Percentiles rank a stretch among this genome's conserved stretches.
Conservation (phyloP, 2,329 filamentous ascomycete species). For the Penicillium sp. region DNA sequence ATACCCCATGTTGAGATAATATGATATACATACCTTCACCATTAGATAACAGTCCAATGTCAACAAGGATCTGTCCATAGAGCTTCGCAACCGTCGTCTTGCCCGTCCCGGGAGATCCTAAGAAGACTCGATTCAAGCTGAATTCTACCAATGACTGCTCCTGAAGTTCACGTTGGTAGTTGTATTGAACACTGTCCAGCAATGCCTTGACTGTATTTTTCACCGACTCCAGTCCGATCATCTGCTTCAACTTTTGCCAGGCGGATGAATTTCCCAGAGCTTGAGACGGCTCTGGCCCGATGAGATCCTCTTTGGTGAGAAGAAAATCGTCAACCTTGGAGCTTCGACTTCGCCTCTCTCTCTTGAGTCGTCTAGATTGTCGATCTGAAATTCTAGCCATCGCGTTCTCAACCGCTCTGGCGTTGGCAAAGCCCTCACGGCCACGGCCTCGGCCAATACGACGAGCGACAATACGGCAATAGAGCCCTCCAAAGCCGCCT, state of each 20-base stretch:
- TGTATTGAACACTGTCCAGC: slow-evolving; percentile 58
- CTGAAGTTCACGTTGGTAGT: slow-evolving; percentile 62
- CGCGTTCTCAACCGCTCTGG: slow-evolving; percentile 62
- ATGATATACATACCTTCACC: slow-evolving; percentile 55
- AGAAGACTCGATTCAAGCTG: slow-evolving; percentile 64
- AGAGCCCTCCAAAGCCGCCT: slow-evolving; percentile 57
- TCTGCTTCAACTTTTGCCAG: slow-evolving; percentile 54
- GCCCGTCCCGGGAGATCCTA: slow-evolving; percentile 70
- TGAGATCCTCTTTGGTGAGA: slow-evolving; percentile 64
- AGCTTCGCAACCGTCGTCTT: slow-evolving; percentile 73
- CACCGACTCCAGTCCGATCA: slow-evolving; percentile 60
- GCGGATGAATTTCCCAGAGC: slow-evolving; percentile 51
- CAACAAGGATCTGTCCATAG: slow-evolving; percentile 64
- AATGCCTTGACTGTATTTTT: slow-evolving; percentile 59
- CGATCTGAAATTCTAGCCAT: slow-evolving; percentile 53
- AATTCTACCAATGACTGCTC: slow-evolving; percentile 59
- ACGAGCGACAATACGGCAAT: slow-evolving; percentile 58
- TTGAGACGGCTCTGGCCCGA: slow-evolving; percentile 62
- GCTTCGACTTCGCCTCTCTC: slow-evolving; percentile 41
- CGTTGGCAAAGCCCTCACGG: slow-evolving; percentile 68
- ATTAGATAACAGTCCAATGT: slow-evolving; percentile 63
- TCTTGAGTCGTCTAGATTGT: slow-evolving; percentile 55
- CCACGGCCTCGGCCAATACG: slow-evolving; percentile 61
- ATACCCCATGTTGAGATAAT: background rate
- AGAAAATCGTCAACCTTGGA: slow-evolving; percentile 50